phyloP scores from a whole-genome alignment of 169 alveolate species.

The Plasmodium relictum region DNA sequence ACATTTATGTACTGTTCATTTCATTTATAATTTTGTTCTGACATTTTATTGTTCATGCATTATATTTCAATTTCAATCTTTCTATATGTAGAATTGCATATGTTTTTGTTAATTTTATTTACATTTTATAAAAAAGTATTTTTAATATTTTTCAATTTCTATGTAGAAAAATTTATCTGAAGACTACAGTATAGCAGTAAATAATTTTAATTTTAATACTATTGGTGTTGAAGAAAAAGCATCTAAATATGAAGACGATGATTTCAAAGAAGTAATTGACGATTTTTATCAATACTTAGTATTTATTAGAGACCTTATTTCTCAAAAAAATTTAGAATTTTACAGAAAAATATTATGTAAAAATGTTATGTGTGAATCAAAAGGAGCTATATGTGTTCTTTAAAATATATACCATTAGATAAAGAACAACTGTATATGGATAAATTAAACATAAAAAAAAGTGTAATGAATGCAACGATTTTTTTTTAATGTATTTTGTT shows the following conservation, averaged over 20 bases:
- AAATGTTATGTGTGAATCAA: constrained; percentile 54
- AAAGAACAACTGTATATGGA: neutral
- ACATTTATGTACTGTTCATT: too few relatives aligned
- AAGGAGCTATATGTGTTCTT: constrained; percentile 59
- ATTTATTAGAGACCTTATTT: constrained; percentile 44
- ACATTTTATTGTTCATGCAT: neutral
- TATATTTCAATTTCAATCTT: neutral
- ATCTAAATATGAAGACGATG: constrained; percentile 61
- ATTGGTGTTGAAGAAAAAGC: constrained; percentile 65
- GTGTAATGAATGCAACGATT: too few relatives aligned
- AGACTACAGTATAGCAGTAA: constrained; percentile 51
- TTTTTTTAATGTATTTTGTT: too few relatives aligned
- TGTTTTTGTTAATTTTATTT: neutral
- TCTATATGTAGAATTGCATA: neutral
- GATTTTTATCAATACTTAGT: constrained; percentile 63
- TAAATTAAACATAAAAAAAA: too few relatives aligned
- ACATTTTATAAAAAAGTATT: too few relatives aligned
- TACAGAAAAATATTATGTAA: constrained; percentile 64
- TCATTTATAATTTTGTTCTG: too few relatives aligned
- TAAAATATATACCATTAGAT: too few relatives aligned
- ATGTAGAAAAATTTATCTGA: constrained; percentile 44
- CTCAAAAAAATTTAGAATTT: constrained; percentile 56
- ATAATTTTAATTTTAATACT: constrained; percentile 58
- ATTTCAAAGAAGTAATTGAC: constrained; percentile 58
- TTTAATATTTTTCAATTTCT: neutral